A percentile compares a stretch with the other conserved stretches of the same genome.
These are phyloP conservation scores for Pseudocercospora fuligena DNA, from an alignment of 2,329 filamentous ascomycete species.

Conservation along the genomic window DNA sequence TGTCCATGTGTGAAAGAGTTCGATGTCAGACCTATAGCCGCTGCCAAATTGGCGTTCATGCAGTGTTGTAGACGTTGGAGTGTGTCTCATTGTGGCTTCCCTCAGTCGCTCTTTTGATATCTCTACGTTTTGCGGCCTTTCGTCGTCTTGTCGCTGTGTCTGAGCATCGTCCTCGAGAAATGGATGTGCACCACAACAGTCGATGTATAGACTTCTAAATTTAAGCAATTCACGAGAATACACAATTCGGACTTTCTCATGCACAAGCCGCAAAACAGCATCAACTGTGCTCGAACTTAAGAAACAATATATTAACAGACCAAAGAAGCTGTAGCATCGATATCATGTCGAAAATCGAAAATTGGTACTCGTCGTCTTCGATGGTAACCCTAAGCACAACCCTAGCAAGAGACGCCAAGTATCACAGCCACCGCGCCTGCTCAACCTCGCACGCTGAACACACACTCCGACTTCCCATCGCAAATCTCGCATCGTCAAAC, in stretches of 20 bases:
- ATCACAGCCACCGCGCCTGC: background rate
- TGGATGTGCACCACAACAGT: background rate
- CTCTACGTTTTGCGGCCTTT: background rate
- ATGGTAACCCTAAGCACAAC: background rate
- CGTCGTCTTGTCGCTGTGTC: background rate
- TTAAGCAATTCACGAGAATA: background rate
- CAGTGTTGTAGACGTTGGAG: background rate
- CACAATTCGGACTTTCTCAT: background rate
- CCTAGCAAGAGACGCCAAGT: background rate
- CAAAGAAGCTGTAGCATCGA: background rate
- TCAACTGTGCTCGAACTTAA: background rate
- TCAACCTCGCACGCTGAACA: background rate
- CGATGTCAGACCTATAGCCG: background rate
- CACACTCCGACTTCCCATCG: background rate
- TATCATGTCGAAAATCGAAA: background rate
- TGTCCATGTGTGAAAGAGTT: background rate
- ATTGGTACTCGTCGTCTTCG: background rate
- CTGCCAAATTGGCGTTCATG: background rate
- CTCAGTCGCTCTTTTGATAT: background rate
- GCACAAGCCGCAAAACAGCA: background rate
- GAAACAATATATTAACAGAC: background rate
- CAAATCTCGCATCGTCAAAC: background rate
- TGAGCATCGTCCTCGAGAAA: background rate
- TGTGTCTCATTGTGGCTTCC: background rate
- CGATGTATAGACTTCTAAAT: background rate